These are phyloP conservation scores for Fonsecaea multimorphosa DNA, from an alignment of 2,329 filamentous ascomycete species.

Conservation along the genomic window DNA sequence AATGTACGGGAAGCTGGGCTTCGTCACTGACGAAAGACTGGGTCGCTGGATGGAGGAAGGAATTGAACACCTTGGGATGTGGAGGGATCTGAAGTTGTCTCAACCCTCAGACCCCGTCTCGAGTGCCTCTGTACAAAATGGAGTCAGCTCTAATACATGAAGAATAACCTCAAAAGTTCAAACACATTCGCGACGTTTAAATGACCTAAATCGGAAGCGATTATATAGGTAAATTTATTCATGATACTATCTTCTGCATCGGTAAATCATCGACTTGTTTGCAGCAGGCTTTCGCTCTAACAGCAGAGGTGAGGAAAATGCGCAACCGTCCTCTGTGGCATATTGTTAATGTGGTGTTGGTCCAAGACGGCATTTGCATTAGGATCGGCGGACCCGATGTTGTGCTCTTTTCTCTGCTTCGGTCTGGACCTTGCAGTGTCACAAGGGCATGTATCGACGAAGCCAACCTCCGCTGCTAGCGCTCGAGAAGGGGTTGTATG, in stretches of 20 bases:
- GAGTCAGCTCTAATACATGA: no score
- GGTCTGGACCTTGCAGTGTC: background rate
- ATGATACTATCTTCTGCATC: no score
- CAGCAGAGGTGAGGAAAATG: no score
- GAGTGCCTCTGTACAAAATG: no score
- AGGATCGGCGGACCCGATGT: background rate
- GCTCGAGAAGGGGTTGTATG: background rate
- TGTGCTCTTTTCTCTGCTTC: background rate
- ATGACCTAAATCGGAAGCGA: no score
- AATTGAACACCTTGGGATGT: conserved; percentile 88
- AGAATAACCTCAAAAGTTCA: no score
- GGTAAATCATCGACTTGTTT: no score
- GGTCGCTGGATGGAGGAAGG: conserved; percentile 83
- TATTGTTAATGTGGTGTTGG: background rate
- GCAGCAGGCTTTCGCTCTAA: no score
- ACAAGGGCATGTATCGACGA: background rate
- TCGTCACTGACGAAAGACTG: conserved; percentile 73
- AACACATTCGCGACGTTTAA: no score
- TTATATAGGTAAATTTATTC: no score
- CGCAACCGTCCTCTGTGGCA: no score
- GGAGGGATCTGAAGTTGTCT: conserved; percentile 48
- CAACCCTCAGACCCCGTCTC: no score
- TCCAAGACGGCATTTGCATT: background rate
- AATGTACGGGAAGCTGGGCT: conserved; percentile 75
- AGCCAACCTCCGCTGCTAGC: background rate